A percentile compares a stretch with the other conserved stretches of the same genome.
These are phyloP conservation scores for Syzygium syzygioides DNA, from an alignment of 441 rosid species.

Conservation along the genomic window DNA sequence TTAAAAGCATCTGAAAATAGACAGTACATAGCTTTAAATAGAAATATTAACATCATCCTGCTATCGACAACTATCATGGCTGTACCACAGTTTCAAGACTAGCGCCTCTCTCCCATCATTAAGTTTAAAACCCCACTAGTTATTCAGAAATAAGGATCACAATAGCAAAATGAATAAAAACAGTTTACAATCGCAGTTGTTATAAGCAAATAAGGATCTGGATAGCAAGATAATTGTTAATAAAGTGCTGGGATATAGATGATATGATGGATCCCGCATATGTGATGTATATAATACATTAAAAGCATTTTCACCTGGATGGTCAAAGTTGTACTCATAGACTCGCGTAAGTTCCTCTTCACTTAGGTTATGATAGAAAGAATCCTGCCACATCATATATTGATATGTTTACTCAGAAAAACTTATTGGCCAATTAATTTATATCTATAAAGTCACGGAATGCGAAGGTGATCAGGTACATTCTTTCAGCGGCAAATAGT, in stretches of 20 bases:
- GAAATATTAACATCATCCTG: background rate
- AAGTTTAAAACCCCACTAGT: background rate
- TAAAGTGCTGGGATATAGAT: background rate
- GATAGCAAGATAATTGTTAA: background rate
- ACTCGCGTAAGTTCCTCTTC: conserved; percentile 83
- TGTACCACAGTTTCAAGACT: background rate
- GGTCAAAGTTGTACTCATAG: conserved; percentile 98
- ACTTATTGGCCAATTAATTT: background rate
- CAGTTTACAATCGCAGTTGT: background rate
- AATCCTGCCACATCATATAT: conserved; percentile 69
- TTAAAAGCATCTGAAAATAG: conserved; percentile 83
- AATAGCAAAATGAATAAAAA: background rate
- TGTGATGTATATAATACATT: background rate
- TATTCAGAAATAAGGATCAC: background rate
- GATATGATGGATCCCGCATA: background rate
- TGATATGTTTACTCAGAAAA: background rate
- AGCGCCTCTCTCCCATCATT: background rate
- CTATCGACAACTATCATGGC: background rate
- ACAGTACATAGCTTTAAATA: conserved; percentile 10
- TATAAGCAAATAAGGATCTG: background rate
- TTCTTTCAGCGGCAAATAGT: background rate
- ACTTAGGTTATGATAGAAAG: conserved; percentile 86
- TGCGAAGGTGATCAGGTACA: background rate
- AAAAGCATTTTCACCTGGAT: conserved; percentile 82
- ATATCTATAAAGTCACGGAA: background rate